Base-by-base conservation (phyloP, 352 stramenopile species). In the Phytophthora quininea region DNA sequence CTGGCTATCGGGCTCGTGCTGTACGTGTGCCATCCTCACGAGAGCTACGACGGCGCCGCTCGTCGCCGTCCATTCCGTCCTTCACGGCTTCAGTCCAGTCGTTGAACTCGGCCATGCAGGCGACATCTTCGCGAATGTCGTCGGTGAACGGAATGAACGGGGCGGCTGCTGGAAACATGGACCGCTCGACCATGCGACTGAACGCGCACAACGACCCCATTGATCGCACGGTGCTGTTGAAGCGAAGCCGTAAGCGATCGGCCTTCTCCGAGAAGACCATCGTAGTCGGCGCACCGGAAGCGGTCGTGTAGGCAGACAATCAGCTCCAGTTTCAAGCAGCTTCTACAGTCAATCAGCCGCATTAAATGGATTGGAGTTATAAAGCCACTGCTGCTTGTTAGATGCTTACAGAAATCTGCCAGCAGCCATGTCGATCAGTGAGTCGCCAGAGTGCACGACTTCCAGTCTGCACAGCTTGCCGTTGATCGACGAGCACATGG, bases 11-110 rank as follows among this genome's bases (percentile, higher is more conserved):
- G 62, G 82, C 72, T 3, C 77, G 46, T 52, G 57, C 73, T 3
- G 69, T 79, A 27, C 75, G 84, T 48, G 74, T 89, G 4, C 81
- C 79, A 3, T 71, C 79, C 32, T 69, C 80, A 12, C 80, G 76
- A 15, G 72, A 89, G 15, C 60, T 91, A 12, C 67, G 84, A 19
- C 84, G 86, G 6, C 89, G 89, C 52, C 81, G 86, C 4, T 96
- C 89, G 12, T 95, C 87, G 4, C 84, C 87, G n/a, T 92, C 84
- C n/a, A 91, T 94, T 51, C 89, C 86, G n/a, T 90, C 89, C 19
- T 93, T 96, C 58, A 95, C 87, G 12, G 76, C 86, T 14, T 94
- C 89, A 12, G 85, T 96, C 24, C 86, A 94, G 67, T 93, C 86
- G 31, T 70, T 96, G 2, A 90, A 91, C 46, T 72, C 84, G 15